These are phyloP conservation scores for Tetrahymena borealis DNA, from an alignment of 73 alveolate species.

Conservation along the genomic window DNA sequence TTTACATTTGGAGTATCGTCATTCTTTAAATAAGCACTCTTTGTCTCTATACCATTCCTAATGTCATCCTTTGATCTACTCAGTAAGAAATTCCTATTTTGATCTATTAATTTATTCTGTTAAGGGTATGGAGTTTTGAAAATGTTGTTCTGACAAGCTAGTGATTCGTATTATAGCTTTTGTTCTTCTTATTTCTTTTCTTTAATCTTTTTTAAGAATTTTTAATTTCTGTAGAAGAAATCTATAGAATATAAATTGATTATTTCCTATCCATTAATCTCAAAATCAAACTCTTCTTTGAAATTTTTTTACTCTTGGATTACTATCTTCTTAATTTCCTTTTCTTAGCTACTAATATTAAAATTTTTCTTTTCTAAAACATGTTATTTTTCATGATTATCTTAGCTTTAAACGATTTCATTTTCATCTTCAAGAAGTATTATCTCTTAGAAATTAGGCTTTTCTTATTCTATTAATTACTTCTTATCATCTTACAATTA, in stretches of 20 bases:
- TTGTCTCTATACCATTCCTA: not conserved
- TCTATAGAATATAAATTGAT: not conserved
- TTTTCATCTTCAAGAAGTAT: too few species aligned
- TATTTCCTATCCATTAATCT: not conserved
- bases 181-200: not conserved
- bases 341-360: too few species aligned
- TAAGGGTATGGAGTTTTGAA: not conserved
- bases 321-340: too few species aligned
- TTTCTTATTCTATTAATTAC: too few species aligned
- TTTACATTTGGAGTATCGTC: not conserved
- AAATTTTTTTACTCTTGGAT: not conserved
- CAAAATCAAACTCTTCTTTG: not conserved
- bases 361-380: too few species aligned
- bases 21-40: not conserved
- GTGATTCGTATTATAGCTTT: not conserved
- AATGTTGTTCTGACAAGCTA: not conserved
- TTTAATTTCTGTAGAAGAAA: not conserved
- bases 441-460: too few species aligned
- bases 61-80: not conserved
- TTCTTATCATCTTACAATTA: too few species aligned
- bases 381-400: too few species aligned
- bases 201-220: not conserved
- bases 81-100: not conserved
- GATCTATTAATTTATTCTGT: not conserved
- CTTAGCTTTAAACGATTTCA: too few species aligned